Evolutionary conservation across 202 grass and related monocot genomes (phyloP).

Genomic region (Saccharum hybrid): DNA sequence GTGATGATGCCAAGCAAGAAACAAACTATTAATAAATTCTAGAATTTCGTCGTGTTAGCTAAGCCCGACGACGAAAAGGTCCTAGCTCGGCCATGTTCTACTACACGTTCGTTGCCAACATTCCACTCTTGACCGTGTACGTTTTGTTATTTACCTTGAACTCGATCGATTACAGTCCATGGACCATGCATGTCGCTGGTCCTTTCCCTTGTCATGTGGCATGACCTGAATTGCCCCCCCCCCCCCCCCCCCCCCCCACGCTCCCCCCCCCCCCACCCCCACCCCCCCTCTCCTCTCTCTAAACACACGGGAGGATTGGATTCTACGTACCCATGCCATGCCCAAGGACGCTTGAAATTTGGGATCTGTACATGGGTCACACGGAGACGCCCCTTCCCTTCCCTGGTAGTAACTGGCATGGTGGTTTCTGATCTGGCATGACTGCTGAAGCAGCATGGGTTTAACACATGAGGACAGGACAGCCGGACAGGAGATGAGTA

Average conservation of each 20-base stretch:
- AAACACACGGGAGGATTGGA: neutral
- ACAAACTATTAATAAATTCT: too few relatives aligned
- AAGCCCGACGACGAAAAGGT: too few relatives aligned
- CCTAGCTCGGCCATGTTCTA: too few relatives aligned
- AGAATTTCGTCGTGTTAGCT: too few relatives aligned
- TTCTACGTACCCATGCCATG: neutral
- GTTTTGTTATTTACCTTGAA: neutral
- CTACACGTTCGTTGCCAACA: too few relatives aligned
- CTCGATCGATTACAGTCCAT: constrained; percentile 12
- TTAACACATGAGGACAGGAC: constrained; percentile 27
- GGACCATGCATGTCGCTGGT: constrained; percentile 16
- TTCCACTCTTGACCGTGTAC: neutral
- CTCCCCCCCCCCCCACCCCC: too few relatives aligned
- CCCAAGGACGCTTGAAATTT: neutral
- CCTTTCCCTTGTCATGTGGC: constrained; percentile 35
- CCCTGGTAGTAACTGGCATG: neutral
- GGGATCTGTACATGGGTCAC: constrained; percentile 18
- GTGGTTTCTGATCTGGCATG: constrained; percentile 2
- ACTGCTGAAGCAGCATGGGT: neutral
- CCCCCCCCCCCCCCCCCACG: too few relatives aligned
- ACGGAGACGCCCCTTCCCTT: neutral
- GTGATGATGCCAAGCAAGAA: too few relatives aligned
- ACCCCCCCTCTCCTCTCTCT: neutral
- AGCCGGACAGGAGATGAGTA: constrained; percentile 7
- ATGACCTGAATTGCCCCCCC: neutral